Conservation (phyloP, 257 asterid genomes). For the Penstemon barbatus region DNA sequence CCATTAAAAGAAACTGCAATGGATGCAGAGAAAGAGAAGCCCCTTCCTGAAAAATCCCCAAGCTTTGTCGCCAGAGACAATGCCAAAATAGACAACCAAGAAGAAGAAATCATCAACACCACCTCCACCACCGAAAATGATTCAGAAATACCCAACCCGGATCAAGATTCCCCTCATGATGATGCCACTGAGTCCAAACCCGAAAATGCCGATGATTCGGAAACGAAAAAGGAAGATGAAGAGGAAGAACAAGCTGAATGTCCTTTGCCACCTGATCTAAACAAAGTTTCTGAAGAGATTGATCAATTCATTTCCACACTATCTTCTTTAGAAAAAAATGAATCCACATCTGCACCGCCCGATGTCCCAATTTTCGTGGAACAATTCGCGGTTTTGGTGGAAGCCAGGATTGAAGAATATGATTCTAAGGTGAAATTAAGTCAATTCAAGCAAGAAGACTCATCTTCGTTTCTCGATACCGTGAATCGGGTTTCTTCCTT, state of each 20-base stretch:
- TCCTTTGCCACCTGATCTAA: slow-evolving; percentile 70
- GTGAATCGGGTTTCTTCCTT: slow-evolving; percentile 49
- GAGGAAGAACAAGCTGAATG: slow-evolving; percentile 20
- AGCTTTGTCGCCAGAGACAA: slow-evolving; percentile 12
- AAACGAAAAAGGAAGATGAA: slow-evolving; percentile 25
- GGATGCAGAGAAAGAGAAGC: slow-evolving; percentile 57
- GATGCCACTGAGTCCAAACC: neutral
- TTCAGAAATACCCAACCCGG: slow-evolving; percentile 5
- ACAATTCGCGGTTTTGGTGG: slow-evolving; percentile 66
- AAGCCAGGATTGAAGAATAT: slow-evolving; percentile 54
- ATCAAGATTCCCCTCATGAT: slow-evolving; percentile 24
- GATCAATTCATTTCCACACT: slow-evolving; percentile 54
- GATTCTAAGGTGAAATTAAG: slow-evolving; percentile 57
- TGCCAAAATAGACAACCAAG: neutral
- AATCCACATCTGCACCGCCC: slow-evolving; percentile 30
- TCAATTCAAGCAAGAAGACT: slow-evolving; percentile 45
- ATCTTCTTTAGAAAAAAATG: slow-evolving; percentile 21
- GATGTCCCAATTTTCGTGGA: slow-evolving; percentile 63
- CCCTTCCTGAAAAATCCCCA: slow-evolving; percentile 28
- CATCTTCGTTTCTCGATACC: slow-evolving; percentile 45
- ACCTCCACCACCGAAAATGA: neutral
- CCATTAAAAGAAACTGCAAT: slow-evolving; percentile 23
- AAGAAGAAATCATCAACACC: neutral
- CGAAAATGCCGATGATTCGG: slow-evolving; percentile 12
- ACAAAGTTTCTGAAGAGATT: slow-evolving; percentile 53